Conservation (phyloP, 2,329 filamentous ascomycete species). For the Apiospora marii region DNA sequence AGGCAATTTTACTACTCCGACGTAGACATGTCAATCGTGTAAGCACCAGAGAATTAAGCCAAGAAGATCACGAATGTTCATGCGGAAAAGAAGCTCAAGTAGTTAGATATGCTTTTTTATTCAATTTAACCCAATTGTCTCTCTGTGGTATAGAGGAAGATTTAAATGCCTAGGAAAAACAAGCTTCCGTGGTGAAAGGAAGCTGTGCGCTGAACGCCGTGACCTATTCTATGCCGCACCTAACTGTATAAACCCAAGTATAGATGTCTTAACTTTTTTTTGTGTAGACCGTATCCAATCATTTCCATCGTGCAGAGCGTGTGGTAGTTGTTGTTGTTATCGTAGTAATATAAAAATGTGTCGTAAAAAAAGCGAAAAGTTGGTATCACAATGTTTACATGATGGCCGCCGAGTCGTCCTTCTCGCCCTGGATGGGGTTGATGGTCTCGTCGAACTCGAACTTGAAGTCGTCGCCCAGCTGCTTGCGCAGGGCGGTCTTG, state of each 20-base stretch:
- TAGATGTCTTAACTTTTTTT: conserved; percentile 15
- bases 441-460: conserved; percentile 76
- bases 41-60: background rate
- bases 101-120: background rate
- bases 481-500: conserved; percentile 70
- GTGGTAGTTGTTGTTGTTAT: conserved; percentile 36
- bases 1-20: background rate
- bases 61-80: background rate
- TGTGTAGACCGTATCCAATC: conserved; percentile 5
- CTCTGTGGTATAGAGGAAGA: background rate
- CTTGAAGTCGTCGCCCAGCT: conserved; percentile 77
- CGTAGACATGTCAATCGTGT: too few relatives aligned
- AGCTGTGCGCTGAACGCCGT: conserved; percentile 12
- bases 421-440: conserved; percentile 68
- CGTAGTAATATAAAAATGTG: conserved; percentile 32
- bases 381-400: background rate
- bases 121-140: conserved; percentile 8
- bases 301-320: conserved; percentile 19
- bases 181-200: background rate
- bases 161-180: conserved; percentile 8
- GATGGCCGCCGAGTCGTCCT: conserved; percentile 45
- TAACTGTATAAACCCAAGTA: conserved; percentile 7
- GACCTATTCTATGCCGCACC: conserved; percentile 21
- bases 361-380: background rate
- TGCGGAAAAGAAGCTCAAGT: background rate